Evolutionary conservation across 495 filamentous ascomycete species (phyloP).

Genomic region (Daldinia bambusicola): DNA sequence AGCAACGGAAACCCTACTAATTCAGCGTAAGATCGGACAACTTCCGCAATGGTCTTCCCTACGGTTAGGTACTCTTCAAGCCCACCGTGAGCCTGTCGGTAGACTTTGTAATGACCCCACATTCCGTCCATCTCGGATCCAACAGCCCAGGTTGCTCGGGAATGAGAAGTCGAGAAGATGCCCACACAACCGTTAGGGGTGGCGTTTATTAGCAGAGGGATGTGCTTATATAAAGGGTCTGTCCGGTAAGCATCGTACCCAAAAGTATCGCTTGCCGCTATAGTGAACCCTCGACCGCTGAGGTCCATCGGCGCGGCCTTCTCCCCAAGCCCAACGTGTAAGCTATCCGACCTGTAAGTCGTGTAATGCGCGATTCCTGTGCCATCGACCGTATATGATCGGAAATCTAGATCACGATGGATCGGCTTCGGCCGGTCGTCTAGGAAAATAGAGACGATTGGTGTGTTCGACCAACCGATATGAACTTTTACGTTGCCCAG

Average conservation of each 20-base stretch:
- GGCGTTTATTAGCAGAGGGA: constrained; percentile 73
- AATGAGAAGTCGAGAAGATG: constrained; percentile 73
- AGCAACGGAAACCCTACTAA: constrained; percentile 71
- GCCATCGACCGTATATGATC: constrained; percentile 70
- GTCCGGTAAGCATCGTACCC: constrained; percentile 75
- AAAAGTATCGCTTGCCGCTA: constrained; percentile 74
- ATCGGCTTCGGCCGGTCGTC: constrained; percentile 60
- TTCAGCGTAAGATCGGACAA: constrained; percentile 71
- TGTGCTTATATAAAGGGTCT: constrained; percentile 79
- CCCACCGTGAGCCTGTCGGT: constrained; percentile 74
- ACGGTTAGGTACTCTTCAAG: constrained; percentile 76
- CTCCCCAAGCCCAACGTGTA: constrained; percentile 75
- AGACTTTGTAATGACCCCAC: constrained; percentile 76
- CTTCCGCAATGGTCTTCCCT: constrained; percentile 69
- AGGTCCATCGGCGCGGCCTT: constrained; percentile 77
- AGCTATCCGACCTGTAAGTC: constrained; percentile 63
- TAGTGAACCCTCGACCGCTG: constrained; percentile 69
- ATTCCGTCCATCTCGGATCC: constrained; percentile 77
- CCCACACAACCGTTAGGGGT: constrained; percentile 68
- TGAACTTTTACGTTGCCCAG: constrained; percentile 60
- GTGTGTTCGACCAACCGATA: constrained; percentile 65
- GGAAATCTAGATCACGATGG: constrained; percentile 67
- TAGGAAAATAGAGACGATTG: constrained; percentile 66
- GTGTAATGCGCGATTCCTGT: constrained; percentile 70
- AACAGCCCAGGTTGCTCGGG: constrained; percentile 69